A percentile compares a stretch with the other conserved stretches of the same genome.
Evolutionary conservation across 2,329 filamentous ascomycete species (phyloP).

Genomic region (Aspergillus calidoustus): DNA sequence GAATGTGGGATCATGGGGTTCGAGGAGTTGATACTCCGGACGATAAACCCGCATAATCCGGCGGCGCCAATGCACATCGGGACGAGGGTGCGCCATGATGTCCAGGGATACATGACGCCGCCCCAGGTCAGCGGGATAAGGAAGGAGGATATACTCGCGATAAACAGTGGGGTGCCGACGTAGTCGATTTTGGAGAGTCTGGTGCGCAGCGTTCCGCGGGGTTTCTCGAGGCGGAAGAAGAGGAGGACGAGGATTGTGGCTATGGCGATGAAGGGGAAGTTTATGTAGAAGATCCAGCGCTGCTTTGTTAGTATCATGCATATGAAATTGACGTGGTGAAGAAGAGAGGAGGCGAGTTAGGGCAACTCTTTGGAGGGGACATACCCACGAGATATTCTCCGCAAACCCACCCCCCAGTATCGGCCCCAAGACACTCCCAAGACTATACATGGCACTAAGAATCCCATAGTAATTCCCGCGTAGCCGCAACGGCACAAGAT

Average conservation of each 20-base stretch:
- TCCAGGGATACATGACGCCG: slow-evolving; percentile 37
- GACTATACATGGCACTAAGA: slow-evolving; percentile 25
- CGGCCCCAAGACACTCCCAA: slow-evolving; percentile 55
- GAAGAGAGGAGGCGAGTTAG: background rate
- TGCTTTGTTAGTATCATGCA: background rate
- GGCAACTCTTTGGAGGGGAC: background rate
- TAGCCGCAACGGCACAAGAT: slow-evolving; percentile 50
- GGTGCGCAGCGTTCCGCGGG: slow-evolving; percentile 4
- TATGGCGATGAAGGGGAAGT: slow-evolving; percentile 33
- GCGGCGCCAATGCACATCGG: slow-evolving; percentile 33
- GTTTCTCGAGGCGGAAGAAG: slow-evolving; percentile 23
- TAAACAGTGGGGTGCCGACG: slow-evolving; percentile 34
- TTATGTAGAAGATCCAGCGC: slow-evolving; percentile 38
- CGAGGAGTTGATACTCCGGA: slow-evolving; percentile 20
- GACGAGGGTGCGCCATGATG: slow-evolving; percentile 33
- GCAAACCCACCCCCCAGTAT: slow-evolving; percentile 41
- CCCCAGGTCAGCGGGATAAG: slow-evolving; percentile 39
- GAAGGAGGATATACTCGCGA: slow-evolving; percentile 32
- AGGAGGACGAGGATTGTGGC: slow-evolving; percentile 27
- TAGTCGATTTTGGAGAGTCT: slow-evolving; percentile 33
- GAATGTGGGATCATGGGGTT: slow-evolving; percentile 48
- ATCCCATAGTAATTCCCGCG: slow-evolving; percentile 32
- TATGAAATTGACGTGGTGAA: too few relatives aligned
- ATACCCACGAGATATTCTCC: slow-evolving; percentile 27
- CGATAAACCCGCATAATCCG: slow-evolving; percentile 28